Evolutionary conservation across 306 rosid species (phyloP).

Genomic region (Prunus armeniaca): DNA sequence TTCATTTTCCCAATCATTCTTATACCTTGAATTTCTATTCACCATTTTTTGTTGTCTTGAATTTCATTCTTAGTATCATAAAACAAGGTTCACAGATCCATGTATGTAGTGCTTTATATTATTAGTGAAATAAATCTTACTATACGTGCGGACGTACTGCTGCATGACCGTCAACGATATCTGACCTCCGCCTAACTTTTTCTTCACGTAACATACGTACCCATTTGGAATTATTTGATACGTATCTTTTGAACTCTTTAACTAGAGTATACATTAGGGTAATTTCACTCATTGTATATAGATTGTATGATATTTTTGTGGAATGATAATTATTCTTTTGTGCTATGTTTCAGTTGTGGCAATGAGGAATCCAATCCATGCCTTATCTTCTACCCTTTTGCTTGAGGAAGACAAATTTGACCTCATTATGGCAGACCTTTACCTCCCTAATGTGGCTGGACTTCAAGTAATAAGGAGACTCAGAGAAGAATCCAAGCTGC

Average conservation of each 20-base stretch:
- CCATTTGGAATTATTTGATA: not conserved
- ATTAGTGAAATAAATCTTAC: not conserved
- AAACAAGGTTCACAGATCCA: not conserved
- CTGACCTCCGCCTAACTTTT: not conserved
- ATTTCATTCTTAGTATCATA: not conserved
- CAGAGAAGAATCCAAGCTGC: slow-evolving; percentile 9
- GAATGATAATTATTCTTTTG: not conserved
- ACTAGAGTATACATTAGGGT: not conserved
- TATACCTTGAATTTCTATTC: not conserved
- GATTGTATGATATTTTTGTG: not conserved
- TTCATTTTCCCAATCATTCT: too few species aligned
- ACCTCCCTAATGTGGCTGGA: slow-evolving; percentile 14
- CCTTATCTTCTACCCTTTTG: slow-evolving; percentile 12
- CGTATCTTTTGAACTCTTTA: not conserved
- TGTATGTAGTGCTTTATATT: not conserved
- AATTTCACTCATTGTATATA: too few species aligned
- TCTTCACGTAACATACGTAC: not conserved
- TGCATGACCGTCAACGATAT: not conserved
- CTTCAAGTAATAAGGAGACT: slow-evolving; percentile 8
- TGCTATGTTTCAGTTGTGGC: slow-evolving; percentile 2
- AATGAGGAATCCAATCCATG: slow-evolving; percentile 5
- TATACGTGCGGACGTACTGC: not conserved
- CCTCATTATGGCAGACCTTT: slow-evolving; percentile 15
- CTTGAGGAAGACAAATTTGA: not conserved
- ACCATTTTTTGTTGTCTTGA: not conserved